Base-by-base conservation (phyloP, 345 rosid species). In the Eucalyptus dawsonii region DNA sequence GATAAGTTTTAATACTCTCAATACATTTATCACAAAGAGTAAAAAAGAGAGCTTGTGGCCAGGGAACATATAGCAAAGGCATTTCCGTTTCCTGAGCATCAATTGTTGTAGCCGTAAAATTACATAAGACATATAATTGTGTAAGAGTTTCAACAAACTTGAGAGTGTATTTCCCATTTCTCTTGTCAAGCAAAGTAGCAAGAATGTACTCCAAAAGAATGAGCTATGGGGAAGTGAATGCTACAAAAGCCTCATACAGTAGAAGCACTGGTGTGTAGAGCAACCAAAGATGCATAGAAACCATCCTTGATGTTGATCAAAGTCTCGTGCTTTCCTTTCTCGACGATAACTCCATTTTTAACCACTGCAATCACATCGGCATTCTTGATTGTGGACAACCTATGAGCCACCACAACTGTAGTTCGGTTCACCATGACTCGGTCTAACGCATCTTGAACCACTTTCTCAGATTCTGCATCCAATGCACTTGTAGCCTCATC, bases 401-500 rank as follows among this genome's bases (percentile, higher is more conserved):
- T 91, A 89, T 94, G 96, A 5, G 96, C 95, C 8, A 95, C 95
- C 44, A 93, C 91, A 2, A 94, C 86, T 7, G 96, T 92, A 1
- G 95, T 95, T 87, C 93, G 86, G 88, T 92, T 87, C 89, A 91
- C 94, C 95, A 92, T 92, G 22, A 88, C 94, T 53, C 90, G 45
- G 51, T 95, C 95, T 10, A 93, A 87, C 9, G 96, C 95, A 86
- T 94, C 95, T 72, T 94, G 95, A 60, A 94, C 96, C 27, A 92
- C 89, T 29, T 92, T 89, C 86, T 94, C 95, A 0, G 96, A 94
- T 87, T 94, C 96, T 4, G 97, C 95, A 86, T 94, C 97, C 16
- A 94, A 86, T 4, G 97, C 97, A 50, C 95, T 94, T 3, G 96
- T 95, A 3, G 95, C 97, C 90, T 95, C 96, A 31, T 95, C 96